Evolutionary conservation across 1,284 basidiomycete genomes (phyloP), one percentile per base, ranked within the genome.

Genomic region (Gymnopus androsaceus): DNA sequence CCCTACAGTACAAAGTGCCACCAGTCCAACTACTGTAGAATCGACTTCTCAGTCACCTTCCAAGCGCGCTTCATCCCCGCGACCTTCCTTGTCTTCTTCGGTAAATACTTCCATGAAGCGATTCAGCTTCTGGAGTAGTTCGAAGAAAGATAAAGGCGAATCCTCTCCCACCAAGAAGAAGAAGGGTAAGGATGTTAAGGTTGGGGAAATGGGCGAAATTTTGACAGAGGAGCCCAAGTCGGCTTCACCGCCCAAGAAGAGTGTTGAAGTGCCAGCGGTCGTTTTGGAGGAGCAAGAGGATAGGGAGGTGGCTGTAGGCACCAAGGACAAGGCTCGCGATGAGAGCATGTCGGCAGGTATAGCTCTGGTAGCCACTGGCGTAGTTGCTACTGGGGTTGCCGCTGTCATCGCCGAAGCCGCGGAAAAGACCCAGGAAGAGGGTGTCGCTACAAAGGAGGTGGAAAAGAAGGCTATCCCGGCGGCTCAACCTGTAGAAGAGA

Each of bases 201-300:
- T 84, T 23, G 84, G 84, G 17, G 87, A 90, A 71, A 75, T 87
- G 77, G 87, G 86, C 1, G 85, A 88, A 64, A 73, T 82, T 21
- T 63, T 87, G 33, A 60, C 68, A 23, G 83, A 86, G 60, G 84
- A 82, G 61, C 14, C 27, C n/a, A 45, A 38, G 23, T 36, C 27
- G n/a, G 40, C 17, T 50, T 40, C 46, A 47, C 25, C 38, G 19
- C 45, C 47, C 42, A 58, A 63, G 50, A 56, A 58, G 4, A 59
- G 58, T 50, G 53, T 59, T 49, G 55, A 57, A n/a, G 47, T 57
- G 8, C 52, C 58, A 9, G 38, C 56, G 23, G 44, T 28, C 15
- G 55, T 46, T 19, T 31, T 30, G 36, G 42, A 68, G 12, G 67
- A 66, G 55, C 59, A 59, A 38, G 63, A 60, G 36, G 63, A 67